These are phyloP conservation scores for Limonium bicolor DNA, from an alignment of 148 eudicot species.

Conservation along the genomic window DNA sequence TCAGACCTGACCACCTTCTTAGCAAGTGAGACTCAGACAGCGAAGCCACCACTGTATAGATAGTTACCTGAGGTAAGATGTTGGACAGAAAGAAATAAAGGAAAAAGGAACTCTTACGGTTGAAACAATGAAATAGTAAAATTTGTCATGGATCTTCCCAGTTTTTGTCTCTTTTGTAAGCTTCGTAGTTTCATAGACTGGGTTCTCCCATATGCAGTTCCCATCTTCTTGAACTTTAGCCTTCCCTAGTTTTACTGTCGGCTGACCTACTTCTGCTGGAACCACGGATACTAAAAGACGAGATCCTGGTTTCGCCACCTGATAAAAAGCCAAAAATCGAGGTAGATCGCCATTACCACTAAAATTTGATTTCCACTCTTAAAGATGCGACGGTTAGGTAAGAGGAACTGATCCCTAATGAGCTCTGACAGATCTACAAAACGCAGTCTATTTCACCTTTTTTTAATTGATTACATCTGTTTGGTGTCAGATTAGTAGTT, in stretches of 20 bases:
- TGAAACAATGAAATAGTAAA: constrained; percentile 59
- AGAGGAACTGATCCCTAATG: too few relatives aligned
- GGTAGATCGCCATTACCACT: constrained; percentile 2
- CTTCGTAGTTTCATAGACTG: constrained; percentile 77
- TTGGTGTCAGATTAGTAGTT: too few relatives aligned
- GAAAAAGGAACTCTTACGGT: constrained; percentile 31
- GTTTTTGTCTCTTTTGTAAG: constrained; percentile 54
- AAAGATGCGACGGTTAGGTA: neutral
- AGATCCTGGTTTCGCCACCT: constrained; percentile 59
- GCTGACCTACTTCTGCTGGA: constrained; percentile 83
- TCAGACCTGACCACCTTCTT: too few relatives aligned
- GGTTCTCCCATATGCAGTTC: constrained; percentile 73
- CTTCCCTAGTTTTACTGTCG: constrained; percentile 65
- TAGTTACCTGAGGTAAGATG: too few relatives aligned
- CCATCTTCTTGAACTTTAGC: constrained; percentile 59
- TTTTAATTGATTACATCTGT: neutral
- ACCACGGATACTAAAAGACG: constrained; percentile 57
- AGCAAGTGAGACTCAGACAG: too few relatives aligned
- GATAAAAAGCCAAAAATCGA: constrained; percentile 9
- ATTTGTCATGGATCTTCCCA: constrained; percentile 51
- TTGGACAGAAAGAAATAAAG: neutral
- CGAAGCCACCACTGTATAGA: too few relatives aligned
- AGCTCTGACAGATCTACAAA: too few relatives aligned
- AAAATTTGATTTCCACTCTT: neutral
- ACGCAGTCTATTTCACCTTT: neutral